phyloP scores from a whole-genome alignment of 176 grass and related monocot species.

The Eragrostis curvula region DNA sequence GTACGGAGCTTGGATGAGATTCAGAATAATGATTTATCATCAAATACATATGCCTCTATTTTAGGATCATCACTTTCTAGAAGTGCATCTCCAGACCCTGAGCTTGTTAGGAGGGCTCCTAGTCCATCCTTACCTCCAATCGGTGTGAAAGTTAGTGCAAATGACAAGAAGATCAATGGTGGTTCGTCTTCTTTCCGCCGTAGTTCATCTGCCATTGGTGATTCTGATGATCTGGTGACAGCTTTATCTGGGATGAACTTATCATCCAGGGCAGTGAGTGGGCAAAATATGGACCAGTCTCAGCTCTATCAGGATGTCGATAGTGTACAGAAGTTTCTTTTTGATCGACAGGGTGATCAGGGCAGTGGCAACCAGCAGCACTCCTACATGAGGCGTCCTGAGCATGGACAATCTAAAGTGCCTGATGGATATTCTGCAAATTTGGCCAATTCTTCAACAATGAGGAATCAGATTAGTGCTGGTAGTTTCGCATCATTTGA shows the following conservation, averaged over 20 bases:
- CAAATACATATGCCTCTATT: slow-evolving; percentile 69
- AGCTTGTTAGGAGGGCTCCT: slow-evolving; percentile 65
- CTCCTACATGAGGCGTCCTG: slow-evolving; percentile 46
- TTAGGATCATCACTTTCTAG: slow-evolving; percentile 75
- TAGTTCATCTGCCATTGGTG: slow-evolving; percentile 52
- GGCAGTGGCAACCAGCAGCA: slow-evolving; percentile 46
- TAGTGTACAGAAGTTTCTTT: slow-evolving; percentile 54
- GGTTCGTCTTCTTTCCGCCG: slow-evolving; percentile 63
- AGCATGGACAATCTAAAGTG: slow-evolving; percentile 51
- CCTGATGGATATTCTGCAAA: slow-evolving; percentile 50
- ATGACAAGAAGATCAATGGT: slow-evolving; percentile 61
- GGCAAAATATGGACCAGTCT: slow-evolving; percentile 50
- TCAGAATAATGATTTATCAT: slow-evolving; percentile 56
- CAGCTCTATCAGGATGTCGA: slow-evolving; percentile 73
- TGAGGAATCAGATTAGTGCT: slow-evolving; percentile 62
- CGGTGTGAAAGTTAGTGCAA: slow-evolving; percentile 65
- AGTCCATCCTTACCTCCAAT: slow-evolving; percentile 73
- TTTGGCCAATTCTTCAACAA: slow-evolving; percentile 51
- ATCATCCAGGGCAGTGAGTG: slow-evolving; percentile 45
- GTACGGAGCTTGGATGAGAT: slow-evolving; percentile 47
- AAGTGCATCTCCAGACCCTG: slow-evolving; percentile 70
- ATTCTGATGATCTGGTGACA: slow-evolving; percentile 61
- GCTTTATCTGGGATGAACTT: slow-evolving; percentile 76
- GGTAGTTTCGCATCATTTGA: slow-evolving; percentile 55
- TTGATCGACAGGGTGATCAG: slow-evolving; percentile 55